Conservation (phyloP, 331 rosid species). For the Dryas integrifolia region DNA sequence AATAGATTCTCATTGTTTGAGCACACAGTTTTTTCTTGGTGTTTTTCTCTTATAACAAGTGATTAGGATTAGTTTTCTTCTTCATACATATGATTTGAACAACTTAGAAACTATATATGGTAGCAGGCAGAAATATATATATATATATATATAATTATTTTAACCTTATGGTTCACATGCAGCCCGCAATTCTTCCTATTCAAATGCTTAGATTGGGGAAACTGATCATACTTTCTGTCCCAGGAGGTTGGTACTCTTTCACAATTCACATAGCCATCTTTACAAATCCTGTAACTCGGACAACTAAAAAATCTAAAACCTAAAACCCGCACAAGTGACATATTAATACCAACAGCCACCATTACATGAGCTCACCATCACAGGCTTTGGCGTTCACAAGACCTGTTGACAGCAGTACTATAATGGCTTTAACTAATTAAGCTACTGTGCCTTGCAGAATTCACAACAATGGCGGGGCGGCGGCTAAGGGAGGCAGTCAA, state of each 20-base stretch:
- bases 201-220: constrained; percentile 82
- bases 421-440: constrained; percentile 8
- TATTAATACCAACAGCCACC: neutral
- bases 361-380: neutral
- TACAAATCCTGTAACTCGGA: neutral
- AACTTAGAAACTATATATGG: neutral
- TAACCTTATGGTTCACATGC: constrained; percentile 21
- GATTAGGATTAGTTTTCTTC: neutral
- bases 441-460: constrained; percentile 47
- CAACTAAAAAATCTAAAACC: neutral
- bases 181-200: constrained; percentile 87
- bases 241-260: constrained; percentile 63
- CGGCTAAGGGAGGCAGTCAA: constrained; percentile 67
- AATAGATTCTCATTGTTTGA: no score
- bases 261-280: neutral
- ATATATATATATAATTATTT: neutral
- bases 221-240: constrained; percentile 77
- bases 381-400: neutral
- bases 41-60: no score
- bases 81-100: neutral
- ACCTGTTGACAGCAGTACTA: neutral
- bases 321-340: neutral
- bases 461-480: constrained; percentile 88
- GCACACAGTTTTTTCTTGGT: no score
- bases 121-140: neutral